Percentiles rank a stretch among this genome's conserved stretches.
Evolutionary conservation across 371 early-diverging fungal species (phyloP).

Genomic region (Coemansia sp.): DNA sequence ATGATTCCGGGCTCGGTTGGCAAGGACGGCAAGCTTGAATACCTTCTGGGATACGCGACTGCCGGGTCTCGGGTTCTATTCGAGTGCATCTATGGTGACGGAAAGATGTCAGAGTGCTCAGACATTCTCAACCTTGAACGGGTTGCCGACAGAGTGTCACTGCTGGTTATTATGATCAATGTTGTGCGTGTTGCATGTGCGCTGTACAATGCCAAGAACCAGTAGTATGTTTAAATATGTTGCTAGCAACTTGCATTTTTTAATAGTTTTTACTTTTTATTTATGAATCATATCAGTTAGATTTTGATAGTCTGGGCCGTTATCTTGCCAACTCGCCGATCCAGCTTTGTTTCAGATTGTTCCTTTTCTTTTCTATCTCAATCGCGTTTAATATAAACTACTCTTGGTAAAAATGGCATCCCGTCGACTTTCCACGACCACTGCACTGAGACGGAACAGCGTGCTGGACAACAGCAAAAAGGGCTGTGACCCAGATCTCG

Average conservation of each 20-base stretch:
- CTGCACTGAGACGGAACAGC: background rate
- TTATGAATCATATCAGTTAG: too few species aligned
- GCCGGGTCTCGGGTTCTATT: constrained; percentile 47
- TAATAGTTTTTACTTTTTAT: too few species aligned
- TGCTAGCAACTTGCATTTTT: background rate
- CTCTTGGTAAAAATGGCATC: background rate
- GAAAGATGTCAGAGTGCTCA: constrained; percentile 40
- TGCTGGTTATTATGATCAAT: constrained; percentile 42
- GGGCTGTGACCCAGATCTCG: constrained; percentile 19
- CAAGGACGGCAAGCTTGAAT: constrained; percentile 35
- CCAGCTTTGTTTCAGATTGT: too few species aligned
- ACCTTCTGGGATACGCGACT: constrained; percentile 47
- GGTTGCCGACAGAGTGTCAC: constrained; percentile 32
- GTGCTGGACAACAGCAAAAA: background rate
- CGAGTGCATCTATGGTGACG: constrained; percentile 41
- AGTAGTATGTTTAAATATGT: background rate
- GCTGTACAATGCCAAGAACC: constrained; percentile 8
- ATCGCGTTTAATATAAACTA: background rate
- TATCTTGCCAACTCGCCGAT: too few species aligned
- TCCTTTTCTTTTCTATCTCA: background rate
- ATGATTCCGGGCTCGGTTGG: constrained; percentile 39
- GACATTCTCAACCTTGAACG: constrained; percentile 34
- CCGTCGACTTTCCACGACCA: background rate
- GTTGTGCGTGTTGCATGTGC: constrained; percentile 5
- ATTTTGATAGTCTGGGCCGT: too few species aligned